Evolutionary conservation across 2,329 filamentous ascomycete genomes (phyloP).

Genomic region (Aspergillus sp.): DNA sequence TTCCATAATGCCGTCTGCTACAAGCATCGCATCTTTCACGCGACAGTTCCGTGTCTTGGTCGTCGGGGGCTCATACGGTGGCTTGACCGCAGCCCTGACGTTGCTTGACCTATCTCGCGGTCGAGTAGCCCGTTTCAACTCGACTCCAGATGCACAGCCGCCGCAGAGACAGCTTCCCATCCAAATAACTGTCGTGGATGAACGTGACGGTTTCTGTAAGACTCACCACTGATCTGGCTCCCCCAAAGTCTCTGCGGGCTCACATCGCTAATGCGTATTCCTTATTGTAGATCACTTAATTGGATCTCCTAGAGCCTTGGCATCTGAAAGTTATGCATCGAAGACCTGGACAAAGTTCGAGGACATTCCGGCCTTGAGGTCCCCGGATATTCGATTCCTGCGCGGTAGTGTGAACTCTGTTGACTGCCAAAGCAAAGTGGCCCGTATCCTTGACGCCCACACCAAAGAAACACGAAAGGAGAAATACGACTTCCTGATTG

Average conservation of each 20-base stretch:
- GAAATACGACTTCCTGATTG: constrained; percentile 74
- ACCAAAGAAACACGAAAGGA: constrained; percentile 45
- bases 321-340: constrained; percentile 62
- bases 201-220: constrained; percentile 79
- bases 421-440: constrained; percentile 61
- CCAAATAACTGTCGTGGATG: constrained; percentile 73
- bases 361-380: constrained; percentile 67
- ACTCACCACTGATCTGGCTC: background rate
- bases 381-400: constrained; percentile 63
- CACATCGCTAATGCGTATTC: background rate
- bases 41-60: constrained; percentile 60
- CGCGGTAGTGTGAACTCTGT: constrained; percentile 66
- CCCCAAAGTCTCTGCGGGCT: background rate
- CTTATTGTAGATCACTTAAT: constrained; percentile 67
- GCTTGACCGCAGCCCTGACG: constrained; percentile 67
- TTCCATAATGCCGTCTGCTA: constrained; percentile 30
- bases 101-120: constrained; percentile 67
- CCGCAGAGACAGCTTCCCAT: constrained; percentile 54
- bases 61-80: constrained; percentile 72
- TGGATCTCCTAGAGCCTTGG: constrained; percentile 71
- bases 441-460: constrained; percentile 55
- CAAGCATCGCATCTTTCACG: constrained; percentile 23
- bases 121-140: constrained; percentile 50
- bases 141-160: constrained; percentile 24
- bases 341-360: constrained; percentile 71